Evolutionary conservation across 1,284 basidiomycete species (phyloP), one percentile per base, ranked within the genome.

Genomic region (Heterobasidion occidentale): DNA sequence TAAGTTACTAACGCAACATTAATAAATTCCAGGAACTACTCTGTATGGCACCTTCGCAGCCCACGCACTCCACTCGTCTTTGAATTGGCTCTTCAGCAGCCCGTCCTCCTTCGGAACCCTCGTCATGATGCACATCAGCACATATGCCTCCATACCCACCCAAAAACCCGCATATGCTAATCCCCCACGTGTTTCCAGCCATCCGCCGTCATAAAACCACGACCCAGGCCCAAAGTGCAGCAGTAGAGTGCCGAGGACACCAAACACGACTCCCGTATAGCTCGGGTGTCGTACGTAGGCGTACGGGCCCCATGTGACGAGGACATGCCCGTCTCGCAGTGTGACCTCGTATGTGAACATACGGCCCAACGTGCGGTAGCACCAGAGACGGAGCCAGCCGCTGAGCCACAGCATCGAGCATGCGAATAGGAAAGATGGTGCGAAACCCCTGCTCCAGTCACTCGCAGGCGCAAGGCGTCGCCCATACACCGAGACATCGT

Each of bases 301-400:
- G 65, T 85, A 85, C 57, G 76, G 78, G 6, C 82, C 76, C 9
- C 66, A 68, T 0, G 79, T 83, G 62, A 84, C 70, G 56, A 85
- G 74, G 45, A 66, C 73, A 67, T 84, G 83, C 17, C 71, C 65
- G 2, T 78, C 77, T 60, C 78, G 75, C 51, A 84, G 70, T 51
- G 80, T 79, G 58, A 85, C 73, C 61, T 84, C 81, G 65, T 83
- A 85, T 0, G 83, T 85, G 70, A 84, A 84, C 56, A 84, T 68
- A 6, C 72, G 65, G 1, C 81, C 83, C 36, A 76, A 71, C 52
- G 68, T 65, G 51, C 60, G 65, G 66, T 72, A 76, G 60, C 74
- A 76, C 20, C 58, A 60, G 47, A 71, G 53, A 46, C 74, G 74
- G 49, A 75, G 66, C 54, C 68, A 50, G 56, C 76, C 72, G 19